Evolutionary conservation across 106 monocot genomes (phyloP).

Genomic region (Narthecium ossifragum): DNA sequence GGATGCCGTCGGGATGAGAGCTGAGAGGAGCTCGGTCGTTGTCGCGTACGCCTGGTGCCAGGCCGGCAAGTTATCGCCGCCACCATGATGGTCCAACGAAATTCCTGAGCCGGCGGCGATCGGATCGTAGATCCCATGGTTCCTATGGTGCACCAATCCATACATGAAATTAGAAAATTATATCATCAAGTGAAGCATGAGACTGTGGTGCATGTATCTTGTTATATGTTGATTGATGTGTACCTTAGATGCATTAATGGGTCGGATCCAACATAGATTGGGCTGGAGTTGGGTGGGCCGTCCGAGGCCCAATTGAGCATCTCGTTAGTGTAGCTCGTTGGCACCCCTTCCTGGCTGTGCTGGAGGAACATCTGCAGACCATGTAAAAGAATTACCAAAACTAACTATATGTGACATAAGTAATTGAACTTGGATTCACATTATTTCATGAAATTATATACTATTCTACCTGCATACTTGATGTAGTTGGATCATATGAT

Average conservation of each 20-base stretch:
- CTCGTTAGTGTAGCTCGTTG: conserved; percentile 22
- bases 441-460: neutral
- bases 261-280: conserved; percentile 28
- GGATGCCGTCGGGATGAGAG: conserved; percentile 30
- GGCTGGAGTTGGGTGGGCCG: conserved; percentile 10
- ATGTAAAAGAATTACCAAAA: neutral
- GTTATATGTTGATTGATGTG: conserved; percentile 10
- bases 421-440: neutral
- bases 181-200: neutral
- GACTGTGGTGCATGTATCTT: conserved; percentile 4
- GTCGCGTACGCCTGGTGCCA: conserved; percentile 52
- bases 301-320: conserved; percentile 33
- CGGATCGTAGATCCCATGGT: conserved; percentile 36
- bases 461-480: conserved; percentile 29
- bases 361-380: conserved; percentile 34
- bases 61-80: conserved; percentile 11
- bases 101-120: conserved; percentile 12
- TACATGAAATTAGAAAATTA: neutral
- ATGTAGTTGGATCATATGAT: conserved; percentile 24
- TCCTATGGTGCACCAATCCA: conserved; percentile 2
- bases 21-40: conserved; percentile 42
- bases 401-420: neutral
- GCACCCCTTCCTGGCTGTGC: conserved; percentile 19
- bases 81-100: conserved; percentile 19
- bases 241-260: conserved; percentile 33